Base-by-base conservation (phyloP, 78 protist species). In the Emiliania huxleyi region DNA sequence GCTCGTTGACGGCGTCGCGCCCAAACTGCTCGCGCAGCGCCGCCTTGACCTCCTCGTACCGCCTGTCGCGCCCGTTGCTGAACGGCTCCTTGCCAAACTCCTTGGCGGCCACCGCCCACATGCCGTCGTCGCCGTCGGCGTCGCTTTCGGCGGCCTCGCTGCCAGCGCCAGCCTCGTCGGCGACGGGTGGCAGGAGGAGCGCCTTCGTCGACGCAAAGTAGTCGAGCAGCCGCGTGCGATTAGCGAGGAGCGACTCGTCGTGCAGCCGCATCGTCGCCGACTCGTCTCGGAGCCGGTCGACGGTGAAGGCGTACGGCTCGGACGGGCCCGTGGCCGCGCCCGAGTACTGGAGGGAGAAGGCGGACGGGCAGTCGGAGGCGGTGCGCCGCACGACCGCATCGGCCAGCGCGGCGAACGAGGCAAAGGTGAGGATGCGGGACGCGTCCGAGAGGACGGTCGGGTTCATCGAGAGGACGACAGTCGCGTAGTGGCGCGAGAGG, bases 351-450 rank as follows among this genome's bases (percentile, higher is more conserved):
- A 81, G 69, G 49, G 56, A 91, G 84, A 91, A 15, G 35, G 0
- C 23, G 35, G 90, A 81, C 0, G 93, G 93, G 26, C 43, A n/a
- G 37, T 91, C 93, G 55, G 15, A 2, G 33, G 90, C 93, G 42
- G 1, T 11, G 44, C 6, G 33, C 12, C 90, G 88, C 29, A 81
- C 29, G n/a, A 91, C 90, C 12, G 77, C 75, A 35, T 91, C 93
- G 23, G 93, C 90, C 8, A 91, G 1, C n/a, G 77, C 62, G 45
- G 90, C 93, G 40, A 91, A 23, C 40, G 77, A 3, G 23, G 90
- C 95, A 0, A 88, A 40, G n/a, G 87, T 33, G 49, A 93, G 19
- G 85, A 94, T 37, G 35, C 95, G 92, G 5, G 90, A 75, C 19
- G 93, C 95, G 46, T 95, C 95, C 8, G 62, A 52, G 15, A 52